Evolutionary conservation across 129 eudicot genomes (phyloP).

Genomic region (Chrysanthemum seticuspe): DNA sequence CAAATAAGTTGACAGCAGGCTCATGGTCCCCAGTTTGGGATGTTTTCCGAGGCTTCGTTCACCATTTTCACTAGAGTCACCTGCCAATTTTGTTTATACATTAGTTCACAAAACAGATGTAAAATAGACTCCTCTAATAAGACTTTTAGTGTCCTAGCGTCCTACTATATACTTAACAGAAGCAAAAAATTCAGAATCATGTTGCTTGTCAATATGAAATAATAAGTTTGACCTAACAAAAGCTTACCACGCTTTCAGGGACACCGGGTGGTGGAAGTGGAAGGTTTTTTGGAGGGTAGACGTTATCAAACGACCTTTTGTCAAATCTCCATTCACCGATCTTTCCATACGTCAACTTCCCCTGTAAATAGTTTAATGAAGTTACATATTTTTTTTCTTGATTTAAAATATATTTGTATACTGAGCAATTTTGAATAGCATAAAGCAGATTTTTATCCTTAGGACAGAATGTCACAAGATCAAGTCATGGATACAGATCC

Average conservation of each 20-base stretch:
- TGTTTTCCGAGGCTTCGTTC: conserved; percentile 84
- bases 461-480: conserved; percentile 8
- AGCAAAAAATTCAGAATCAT: not conserved
- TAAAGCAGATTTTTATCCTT: not conserved
- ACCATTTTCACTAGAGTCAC: conserved; percentile 98
- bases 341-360: conserved; percentile 92
- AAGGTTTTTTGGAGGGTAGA: conserved; percentile 89
- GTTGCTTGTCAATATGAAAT: not conserved
- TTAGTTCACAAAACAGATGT: not conserved
- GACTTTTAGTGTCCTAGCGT: conserved; percentile 1
- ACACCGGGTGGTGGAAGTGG: conserved; percentile 97
- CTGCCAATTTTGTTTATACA: conserved; percentile 37
- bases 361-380: conserved; percentile 45
- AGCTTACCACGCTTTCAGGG: conserved; percentile 95
- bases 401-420: not conserved
- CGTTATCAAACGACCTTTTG: conserved; percentile 73
- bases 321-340: conserved; percentile 99
- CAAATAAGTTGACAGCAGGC: conserved; percentile 5
- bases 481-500: conserved; percentile 1
- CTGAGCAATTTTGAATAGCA: not conserved
- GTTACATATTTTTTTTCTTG: not conserved
- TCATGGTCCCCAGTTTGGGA: conserved; percentile 85
- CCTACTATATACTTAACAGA: not conserved
- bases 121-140: not conserved
- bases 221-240: conserved; percentile 18